Percentiles rank a stretch among this genome's conserved stretches.
These are phyloP conservation scores for Backusella tarrabulga DNA, from an alignment of 192 early-diverging fungal species.

Conservation along the genomic window DNA sequence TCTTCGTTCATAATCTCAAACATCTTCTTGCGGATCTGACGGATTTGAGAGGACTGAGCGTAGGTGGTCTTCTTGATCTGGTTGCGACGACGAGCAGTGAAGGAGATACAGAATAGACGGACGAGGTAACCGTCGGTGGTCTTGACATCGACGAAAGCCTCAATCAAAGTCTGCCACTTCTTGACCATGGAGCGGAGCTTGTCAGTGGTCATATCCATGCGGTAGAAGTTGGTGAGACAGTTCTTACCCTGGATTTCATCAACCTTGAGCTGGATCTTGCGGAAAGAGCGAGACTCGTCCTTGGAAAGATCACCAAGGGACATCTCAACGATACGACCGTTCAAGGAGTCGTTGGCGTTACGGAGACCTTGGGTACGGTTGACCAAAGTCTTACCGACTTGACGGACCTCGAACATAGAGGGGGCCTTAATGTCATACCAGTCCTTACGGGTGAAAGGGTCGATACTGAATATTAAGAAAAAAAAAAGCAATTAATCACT, in stretches of 20 bases:
- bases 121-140: slow-evolving; percentile 99
- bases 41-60: slow-evolving; percentile 95
- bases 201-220: slow-evolving; percentile 99
- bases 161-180: slow-evolving; percentile 99
- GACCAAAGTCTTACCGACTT: slow-evolving; percentile 99
- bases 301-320: slow-evolving; percentile 97
- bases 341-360: slow-evolving; percentile 94
- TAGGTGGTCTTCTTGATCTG: slow-evolving; percentile 99
- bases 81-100: slow-evolving; percentile 92
- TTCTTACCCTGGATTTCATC: slow-evolving; percentile 98
- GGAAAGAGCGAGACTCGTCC: slow-evolving; percentile 89
- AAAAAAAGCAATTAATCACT: neutral
- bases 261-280: slow-evolving; percentile 96
- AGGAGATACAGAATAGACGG: slow-evolving; percentile 95
- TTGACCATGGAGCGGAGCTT: slow-evolving; percentile 99
- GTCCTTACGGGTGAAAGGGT: slow-evolving; percentile 99
- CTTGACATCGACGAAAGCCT: slow-evolving; percentile 99
- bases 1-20: slow-evolving; percentile 95
- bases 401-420: slow-evolving; percentile 90
- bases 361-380: slow-evolving; percentile 99
- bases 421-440: slow-evolving; percentile 99
- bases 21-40: slow-evolving; percentile 99
- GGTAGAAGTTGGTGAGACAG: slow-evolving; percentile 99
- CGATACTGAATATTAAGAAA: slow-evolving; percentile 61
- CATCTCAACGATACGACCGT: slow-evolving; percentile 95